Conservation (phyloP, 208 protist species). For the Crithidia acanthocephali region DNA sequence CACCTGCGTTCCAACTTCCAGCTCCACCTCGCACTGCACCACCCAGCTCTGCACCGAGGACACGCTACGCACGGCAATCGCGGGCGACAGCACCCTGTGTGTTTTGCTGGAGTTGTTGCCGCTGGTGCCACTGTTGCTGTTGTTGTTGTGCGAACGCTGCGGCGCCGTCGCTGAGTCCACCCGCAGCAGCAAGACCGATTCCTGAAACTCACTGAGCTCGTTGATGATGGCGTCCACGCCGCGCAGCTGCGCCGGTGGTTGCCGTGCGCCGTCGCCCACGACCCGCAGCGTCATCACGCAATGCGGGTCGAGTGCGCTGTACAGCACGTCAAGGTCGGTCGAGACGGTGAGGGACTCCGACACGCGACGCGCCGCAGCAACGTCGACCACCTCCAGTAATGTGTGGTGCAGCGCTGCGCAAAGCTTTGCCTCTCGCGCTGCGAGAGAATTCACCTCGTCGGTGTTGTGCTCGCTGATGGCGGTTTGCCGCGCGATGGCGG, state of each 20-base stretch:
- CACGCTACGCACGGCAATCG: constrained; percentile 28
- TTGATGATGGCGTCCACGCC: constrained; percentile 50
- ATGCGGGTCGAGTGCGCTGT: constrained; percentile 25
- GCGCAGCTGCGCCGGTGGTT: constrained; percentile 14
- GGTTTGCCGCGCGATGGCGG: neutral
- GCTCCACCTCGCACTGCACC: constrained; percentile 11
- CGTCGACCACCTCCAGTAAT: constrained; percentile 37
- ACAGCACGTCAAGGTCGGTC: constrained; percentile 34
- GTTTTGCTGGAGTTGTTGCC: neutral
- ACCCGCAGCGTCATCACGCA: constrained; percentile 41
- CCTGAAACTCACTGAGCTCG: constrained; percentile 60
- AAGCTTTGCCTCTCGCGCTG: constrained; percentile 16
- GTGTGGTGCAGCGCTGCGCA: constrained; percentile 17
- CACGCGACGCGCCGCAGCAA: constrained; percentile 23
- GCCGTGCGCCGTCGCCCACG: constrained; percentile 21
- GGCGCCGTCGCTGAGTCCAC: constrained; percentile 25
- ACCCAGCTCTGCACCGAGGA: constrained; percentile 35
- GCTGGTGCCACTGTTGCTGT: neutral
- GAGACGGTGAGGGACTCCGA: constrained; percentile 38
- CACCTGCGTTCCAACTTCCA: constrained; percentile 46
- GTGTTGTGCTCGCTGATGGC: neutral
- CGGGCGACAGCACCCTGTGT: neutral
- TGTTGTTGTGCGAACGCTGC: constrained; percentile 8
- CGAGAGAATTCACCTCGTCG: neutral
- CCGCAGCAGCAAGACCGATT: constrained; percentile 38